phyloP scores from a whole-genome alignment of 2,329 filamentous ascomycete species.

The Xylariales sp. region DNA sequence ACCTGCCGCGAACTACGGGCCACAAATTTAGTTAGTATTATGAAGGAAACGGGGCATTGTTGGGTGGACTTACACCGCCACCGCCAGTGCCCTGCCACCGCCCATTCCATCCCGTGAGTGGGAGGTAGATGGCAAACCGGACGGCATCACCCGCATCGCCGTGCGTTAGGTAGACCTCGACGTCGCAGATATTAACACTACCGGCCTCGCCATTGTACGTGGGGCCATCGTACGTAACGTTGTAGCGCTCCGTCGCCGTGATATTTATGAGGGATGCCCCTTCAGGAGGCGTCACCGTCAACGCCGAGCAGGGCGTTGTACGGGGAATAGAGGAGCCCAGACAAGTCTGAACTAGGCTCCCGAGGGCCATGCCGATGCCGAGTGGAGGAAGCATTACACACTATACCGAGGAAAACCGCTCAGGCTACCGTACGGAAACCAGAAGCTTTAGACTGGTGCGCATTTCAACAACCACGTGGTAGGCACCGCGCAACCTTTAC shows the following conservation, averaged over 20 bases:
- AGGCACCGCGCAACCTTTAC: not conserved
- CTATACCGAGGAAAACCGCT: not conserved
- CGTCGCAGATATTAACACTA: slow-evolving; percentile 40
- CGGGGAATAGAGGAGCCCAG: slow-evolving; percentile 16
- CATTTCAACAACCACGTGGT: not conserved
- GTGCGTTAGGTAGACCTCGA: slow-evolving; percentile 43
- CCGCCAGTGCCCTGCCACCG: slow-evolving; percentile 44
- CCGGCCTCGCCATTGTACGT: slow-evolving; percentile 39
- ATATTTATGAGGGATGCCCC: slow-evolving; percentile 39
- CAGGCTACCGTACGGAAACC: not conserved
- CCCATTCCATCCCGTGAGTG: slow-evolving; percentile 43
- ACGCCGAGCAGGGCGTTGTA: slow-evolving; percentile 33
- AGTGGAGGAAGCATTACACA: slow-evolving; percentile 27
- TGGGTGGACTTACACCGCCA: slow-evolving; percentile 36
- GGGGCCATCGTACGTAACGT: slow-evolving; percentile 36
- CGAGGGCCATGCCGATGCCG: slow-evolving; percentile 12
- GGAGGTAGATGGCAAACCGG: slow-evolving; percentile 41
- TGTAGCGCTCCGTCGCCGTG: slow-evolving; percentile 41
- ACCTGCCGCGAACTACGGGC: slow-evolving; percentile 38
- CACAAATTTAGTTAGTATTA: slow-evolving; percentile 3
- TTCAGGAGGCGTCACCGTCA: slow-evolving; percentile 37
- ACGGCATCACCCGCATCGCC: slow-evolving; percentile 41
- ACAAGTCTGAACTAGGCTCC: slow-evolving; percentile 20
- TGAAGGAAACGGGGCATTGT: not conserved
- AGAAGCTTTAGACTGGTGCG: not conserved